Evolutionary conservation across 176 grass and related monocot species (phyloP), one percentile per base, ranked within the genome.

Genomic region (Oryza punctata): DNA sequence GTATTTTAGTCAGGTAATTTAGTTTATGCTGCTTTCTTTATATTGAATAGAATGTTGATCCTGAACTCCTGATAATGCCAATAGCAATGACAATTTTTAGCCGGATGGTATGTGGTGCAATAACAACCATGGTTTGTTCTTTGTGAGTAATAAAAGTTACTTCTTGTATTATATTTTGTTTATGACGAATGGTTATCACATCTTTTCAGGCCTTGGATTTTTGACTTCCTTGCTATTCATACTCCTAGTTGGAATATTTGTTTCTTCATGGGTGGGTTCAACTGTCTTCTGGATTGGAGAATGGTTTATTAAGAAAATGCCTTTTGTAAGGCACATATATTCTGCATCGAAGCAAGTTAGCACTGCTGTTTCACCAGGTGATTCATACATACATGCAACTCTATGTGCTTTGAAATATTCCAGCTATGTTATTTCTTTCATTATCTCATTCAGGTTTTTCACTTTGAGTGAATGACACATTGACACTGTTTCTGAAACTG

Each of bases 321-420:
- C 91, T 63, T 91, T 97, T 83, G 90, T 93, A 87, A 91, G 89
- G 78, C 91, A 97, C 67, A 97, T 97, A 85, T 99, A 99, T 85
- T 96, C 96, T 71, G 96, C 96, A 87, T 99, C 96, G 78, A 99
- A 99, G 65, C 96, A 99, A 93, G 94, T 99, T 72, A 99, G 96
- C 64, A 96, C 91, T 85, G 93, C 93, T 47, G 91, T 99, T 80
- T 96, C 96, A 92, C 91, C 96, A 87, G 96, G 96, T 99, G 65
- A 84, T 90, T 54, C 28, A 63, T 78, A 21, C 11, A 57, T 50
- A 54, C 1, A 21, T 45, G 7, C 10, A n/a, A 5, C 15, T 83
- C 27, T 27, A 37, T 7, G 11, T 46, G 14, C 21, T 78, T 45
- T 45, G 52, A 59, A 82, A 78, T 78, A 40, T 37, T 67, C 47